A percentile compares a stretch with the other conserved stretches of the same genome.
These are phyloP conservation scores for Hsuehochloa calcarea DNA, from an alignment of 176 grass and related monocot species.

Conservation along the genomic window DNA sequence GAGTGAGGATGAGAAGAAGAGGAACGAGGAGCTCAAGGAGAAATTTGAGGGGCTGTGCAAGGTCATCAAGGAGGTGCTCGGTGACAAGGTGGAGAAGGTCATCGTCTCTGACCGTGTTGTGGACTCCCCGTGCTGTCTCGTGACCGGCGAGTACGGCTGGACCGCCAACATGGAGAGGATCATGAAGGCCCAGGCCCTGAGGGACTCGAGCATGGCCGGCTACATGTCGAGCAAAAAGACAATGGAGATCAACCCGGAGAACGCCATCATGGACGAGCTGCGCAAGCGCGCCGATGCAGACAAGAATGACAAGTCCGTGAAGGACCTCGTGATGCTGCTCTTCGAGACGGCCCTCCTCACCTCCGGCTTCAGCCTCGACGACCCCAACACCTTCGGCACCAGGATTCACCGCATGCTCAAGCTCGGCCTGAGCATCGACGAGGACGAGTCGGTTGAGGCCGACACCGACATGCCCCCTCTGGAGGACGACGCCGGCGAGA, in stretches of 20 bases:
- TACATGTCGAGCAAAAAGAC: slow-evolving; percentile 93
- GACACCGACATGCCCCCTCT: slow-evolving; percentile 80
- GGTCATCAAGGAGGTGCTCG: slow-evolving; percentile 86
- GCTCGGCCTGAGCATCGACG: slow-evolving; percentile 82
- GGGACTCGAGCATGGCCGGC: slow-evolving; percentile 78
- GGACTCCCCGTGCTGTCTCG: slow-evolving; percentile 84
- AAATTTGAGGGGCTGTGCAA: slow-evolving; percentile 90
- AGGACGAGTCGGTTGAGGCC: slow-evolving; percentile 48
- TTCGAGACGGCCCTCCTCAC: slow-evolving; percentile 89
- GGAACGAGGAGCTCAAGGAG: slow-evolving; percentile 51
- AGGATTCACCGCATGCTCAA: slow-evolving; percentile 95
- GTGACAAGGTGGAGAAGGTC: slow-evolving; percentile 90
- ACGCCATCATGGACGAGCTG: slow-evolving; percentile 82
- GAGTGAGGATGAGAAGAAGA: background rate
- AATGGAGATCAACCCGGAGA: slow-evolving; percentile 95
- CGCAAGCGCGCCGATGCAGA: slow-evolving; percentile 72
- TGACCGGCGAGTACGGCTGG: slow-evolving; percentile 89
- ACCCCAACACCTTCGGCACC: slow-evolving; percentile 84
- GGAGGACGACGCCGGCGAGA: slow-evolving; percentile 82
- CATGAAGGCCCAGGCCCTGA: slow-evolving; percentile 89
- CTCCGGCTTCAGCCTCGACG: slow-evolving; percentile 82
- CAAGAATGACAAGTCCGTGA: slow-evolving; percentile 87
- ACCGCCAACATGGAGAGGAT: slow-evolving; percentile 94
- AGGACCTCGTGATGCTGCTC: slow-evolving; percentile 78
- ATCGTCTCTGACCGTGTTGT: slow-evolving; percentile 80